These are phyloP conservation scores for Fusarium zealandicum DNA, from an alignment of 2,329 filamentous ascomycete genomes.

Conservation along the genomic window DNA sequence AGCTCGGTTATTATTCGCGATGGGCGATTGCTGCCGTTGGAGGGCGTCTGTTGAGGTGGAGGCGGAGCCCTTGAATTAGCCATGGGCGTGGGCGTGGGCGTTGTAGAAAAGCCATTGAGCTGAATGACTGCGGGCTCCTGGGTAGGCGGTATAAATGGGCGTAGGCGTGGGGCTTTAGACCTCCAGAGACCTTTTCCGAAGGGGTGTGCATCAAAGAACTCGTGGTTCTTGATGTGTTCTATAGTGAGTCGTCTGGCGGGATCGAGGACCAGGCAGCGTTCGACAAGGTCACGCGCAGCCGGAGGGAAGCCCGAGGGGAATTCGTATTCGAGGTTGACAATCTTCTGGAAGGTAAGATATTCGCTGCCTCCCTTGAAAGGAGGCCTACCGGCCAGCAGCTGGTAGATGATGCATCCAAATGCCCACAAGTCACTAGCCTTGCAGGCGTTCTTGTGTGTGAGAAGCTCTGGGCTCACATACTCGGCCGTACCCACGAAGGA, in stretches of 20 bases:
- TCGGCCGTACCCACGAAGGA: slow-evolving; percentile 98
- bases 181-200: slow-evolving; percentile 91
- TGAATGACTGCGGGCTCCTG: slow-evolving; percentile 79
- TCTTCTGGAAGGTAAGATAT: slow-evolving; percentile 98
- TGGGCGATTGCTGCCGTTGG: slow-evolving; percentile 65
- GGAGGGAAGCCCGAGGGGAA: slow-evolving; percentile 89
- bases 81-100: slow-evolving; percentile 42
- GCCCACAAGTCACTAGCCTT: slow-evolving; percentile 99
- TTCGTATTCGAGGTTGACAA: slow-evolving; percentile 91
- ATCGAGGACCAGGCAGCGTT: slow-evolving; percentile 88
- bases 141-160: slow-evolving; percentile 79
- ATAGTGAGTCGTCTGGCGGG: slow-evolving; percentile 84
- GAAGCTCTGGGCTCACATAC: slow-evolving; percentile 96
- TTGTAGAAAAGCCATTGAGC: slow-evolving; percentile 63
- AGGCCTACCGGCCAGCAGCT: slow-evolving; percentile 91
- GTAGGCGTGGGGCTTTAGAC: slow-evolving; percentile 84
- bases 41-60: slow-evolving; percentile 47
- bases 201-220: slow-evolving; percentile 87
- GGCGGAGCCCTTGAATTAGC: slow-evolving; percentile 43
- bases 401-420: slow-evolving; percentile 97
- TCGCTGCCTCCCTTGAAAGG: slow-evolving; percentile 97
- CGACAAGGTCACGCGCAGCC: slow-evolving; percentile 86
- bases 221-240: slow-evolving; percentile 95
- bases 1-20: slow-evolving; percentile 91
- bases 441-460: slow-evolving; percentile 95